A percentile compares a stretch with the other conserved stretches of the same genome.
These are phyloP conservation scores for Microdochium bolleyi DNA, from an alignment of 2,329 filamentous ascomycete genomes.

Conservation along the genomic window DNA sequence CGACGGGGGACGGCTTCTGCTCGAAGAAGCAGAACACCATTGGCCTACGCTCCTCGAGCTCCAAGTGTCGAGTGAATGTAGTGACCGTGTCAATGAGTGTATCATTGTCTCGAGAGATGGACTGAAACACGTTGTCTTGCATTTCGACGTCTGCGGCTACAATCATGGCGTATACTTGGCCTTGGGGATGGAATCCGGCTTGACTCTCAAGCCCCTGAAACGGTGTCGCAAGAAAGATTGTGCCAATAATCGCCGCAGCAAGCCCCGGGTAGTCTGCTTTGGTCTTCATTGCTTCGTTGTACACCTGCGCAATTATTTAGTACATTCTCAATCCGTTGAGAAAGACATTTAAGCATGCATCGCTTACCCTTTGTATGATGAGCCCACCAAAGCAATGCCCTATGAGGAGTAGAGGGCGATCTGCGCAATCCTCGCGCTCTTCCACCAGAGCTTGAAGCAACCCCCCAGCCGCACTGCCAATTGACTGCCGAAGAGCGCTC, in stretches of 20 bases:
- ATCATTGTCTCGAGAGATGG: background rate
- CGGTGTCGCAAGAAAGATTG: background rate
- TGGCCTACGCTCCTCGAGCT: background rate
- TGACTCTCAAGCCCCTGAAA: background rate
- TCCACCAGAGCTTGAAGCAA: background rate
- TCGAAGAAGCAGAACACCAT: background rate
- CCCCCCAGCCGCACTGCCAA: background rate
- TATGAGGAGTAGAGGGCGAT: background rate
- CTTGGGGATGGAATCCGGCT: background rate
- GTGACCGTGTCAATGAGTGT: background rate
- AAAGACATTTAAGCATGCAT: background rate
- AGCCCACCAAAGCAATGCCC: background rate
- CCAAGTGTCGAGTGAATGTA: background rate
- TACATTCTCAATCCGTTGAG: background rate
- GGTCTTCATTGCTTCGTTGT: background rate
- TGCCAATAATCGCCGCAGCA: background rate
- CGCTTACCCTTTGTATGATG: background rate
- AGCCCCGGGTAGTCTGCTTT: background rate
- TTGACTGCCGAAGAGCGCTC: background rate
- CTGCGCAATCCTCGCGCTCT: background rate
- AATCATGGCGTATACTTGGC: background rate
- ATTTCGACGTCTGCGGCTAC: background rate
- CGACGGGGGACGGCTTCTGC: background rate
- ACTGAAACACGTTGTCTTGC: background rate
- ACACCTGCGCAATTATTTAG: background rate